Percentiles rank a stretch among this genome's conserved stretches.
These are phyloP conservation scores for Isatis tinctoria DNA, from an alignment of 345 rosid species.

Conservation along the genomic window DNA sequence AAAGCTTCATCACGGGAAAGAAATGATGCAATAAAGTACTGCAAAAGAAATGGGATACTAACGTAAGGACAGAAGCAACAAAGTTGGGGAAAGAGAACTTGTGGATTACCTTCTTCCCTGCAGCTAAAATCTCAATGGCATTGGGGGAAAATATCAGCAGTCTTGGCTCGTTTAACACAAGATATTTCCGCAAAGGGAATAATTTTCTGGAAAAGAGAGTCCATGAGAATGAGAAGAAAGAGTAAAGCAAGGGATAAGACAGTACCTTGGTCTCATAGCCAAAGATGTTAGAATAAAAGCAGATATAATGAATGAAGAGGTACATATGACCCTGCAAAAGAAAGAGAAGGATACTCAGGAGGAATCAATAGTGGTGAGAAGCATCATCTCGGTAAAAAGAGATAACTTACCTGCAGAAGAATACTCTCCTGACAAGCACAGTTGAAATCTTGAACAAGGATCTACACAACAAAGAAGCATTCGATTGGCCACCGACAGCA, in stretches of 20 bases:
- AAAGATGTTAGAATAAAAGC: slow-evolving; percentile 98
- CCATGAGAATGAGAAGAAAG: neutral
- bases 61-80: slow-evolving; percentile 10
- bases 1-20: slow-evolving; percentile 82
- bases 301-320: slow-evolving; percentile 67
- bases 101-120: slow-evolving; percentile 65
- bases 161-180: slow-evolving; percentile 84
- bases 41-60: slow-evolving; percentile 32
- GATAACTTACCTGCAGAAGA: slow-evolving; percentile 66
- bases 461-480: slow-evolving; percentile 37
- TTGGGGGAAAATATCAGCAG: slow-evolving; percentile 93
- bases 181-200: slow-evolving; percentile 67
- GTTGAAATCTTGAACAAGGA: slow-evolving; percentile 87
- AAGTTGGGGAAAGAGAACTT: slow-evolving; percentile 5
- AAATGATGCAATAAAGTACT: slow-evolving; percentile 78
- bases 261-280: slow-evolving; percentile 98
- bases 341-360: too few relatives aligned
- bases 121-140: slow-evolving; percentile 88
- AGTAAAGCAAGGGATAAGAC: too few relatives aligned
- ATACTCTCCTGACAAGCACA: slow-evolving; percentile 96
- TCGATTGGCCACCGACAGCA: slow-evolving; percentile 1
- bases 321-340: slow-evolving; percentile 90
- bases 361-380: too few relatives aligned
- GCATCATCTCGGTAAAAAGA: neutral
- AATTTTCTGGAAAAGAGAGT: slow-evolving; percentile 47